Conservation (phyloP, 805 yeast species). For the Saturnispora silvae region DNA sequence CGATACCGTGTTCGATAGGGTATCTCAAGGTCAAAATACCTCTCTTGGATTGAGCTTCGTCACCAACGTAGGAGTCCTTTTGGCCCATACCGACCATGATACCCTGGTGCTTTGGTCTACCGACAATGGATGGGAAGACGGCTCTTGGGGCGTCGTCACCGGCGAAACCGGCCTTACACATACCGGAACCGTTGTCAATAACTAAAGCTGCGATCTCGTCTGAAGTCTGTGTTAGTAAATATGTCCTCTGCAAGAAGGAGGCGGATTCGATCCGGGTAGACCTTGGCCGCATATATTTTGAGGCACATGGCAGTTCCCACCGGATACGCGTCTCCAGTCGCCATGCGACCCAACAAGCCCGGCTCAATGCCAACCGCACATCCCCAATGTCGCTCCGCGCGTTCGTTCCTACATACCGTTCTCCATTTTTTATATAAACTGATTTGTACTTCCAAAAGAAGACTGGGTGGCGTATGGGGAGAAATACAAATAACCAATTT, state of each 20-base stretch:
- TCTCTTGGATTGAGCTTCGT: constrained; percentile 99
- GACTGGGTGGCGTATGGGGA: neutral
- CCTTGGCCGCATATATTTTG: too few species aligned
- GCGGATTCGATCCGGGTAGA: too few species aligned
- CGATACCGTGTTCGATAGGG: constrained; percentile 99
- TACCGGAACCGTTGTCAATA: constrained; percentile 99
- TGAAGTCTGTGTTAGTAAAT: constrained; percentile 12
- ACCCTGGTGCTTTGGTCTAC: constrained; percentile 99
- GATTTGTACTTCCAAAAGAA: neutral
- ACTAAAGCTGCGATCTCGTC: constrained; percentile 54
- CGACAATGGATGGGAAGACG: constrained; percentile 99
- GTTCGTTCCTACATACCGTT: constrained; percentile 12
- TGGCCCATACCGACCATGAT: constrained; percentile 99
- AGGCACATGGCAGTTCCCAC: too few species aligned
- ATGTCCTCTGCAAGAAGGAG: neutral
- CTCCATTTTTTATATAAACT: constrained; percentile 4
- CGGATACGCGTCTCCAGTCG: too few species aligned
- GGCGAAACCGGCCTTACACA: constrained; percentile 99
- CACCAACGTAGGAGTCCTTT: constrained; percentile 99
- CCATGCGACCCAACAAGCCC: too few species aligned
- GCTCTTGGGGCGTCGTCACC: constrained; percentile 99
- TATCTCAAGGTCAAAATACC: constrained; percentile 98
- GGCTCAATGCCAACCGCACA: too few species aligned
- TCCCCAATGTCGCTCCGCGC: too few species aligned
- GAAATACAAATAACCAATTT: too few species aligned